Conservation (phyloP, 257 asterid genomes). For the Solanum tacnaense region DNA sequence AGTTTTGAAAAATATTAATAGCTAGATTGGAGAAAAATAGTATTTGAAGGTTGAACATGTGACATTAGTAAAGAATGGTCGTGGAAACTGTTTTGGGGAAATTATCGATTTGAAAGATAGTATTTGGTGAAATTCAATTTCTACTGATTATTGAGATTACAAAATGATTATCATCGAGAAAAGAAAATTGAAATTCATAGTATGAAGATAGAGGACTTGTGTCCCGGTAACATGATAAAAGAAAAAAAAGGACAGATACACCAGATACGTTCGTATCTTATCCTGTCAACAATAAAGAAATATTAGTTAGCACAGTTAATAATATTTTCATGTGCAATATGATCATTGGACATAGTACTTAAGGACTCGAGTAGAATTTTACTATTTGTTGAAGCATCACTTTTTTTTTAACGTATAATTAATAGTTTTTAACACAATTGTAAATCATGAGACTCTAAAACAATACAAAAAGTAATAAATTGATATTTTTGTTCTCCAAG, state of each 20-base stretch:
- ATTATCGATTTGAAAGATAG: neutral
- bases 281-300: neutral
- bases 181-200: neutral
- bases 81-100: too few relatives aligned
- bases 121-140: too few relatives aligned
- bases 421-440: too few relatives aligned
- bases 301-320: neutral
- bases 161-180: neutral
- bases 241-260: neutral
- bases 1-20: too few relatives aligned
- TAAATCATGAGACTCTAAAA: neutral
- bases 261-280: neutral
- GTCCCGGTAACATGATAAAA: neutral
- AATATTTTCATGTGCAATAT: neutral
- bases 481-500: neutral
- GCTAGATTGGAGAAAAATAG: too few relatives aligned
- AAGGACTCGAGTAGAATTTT: neutral
- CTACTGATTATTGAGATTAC: neutral
- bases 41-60: too few relatives aligned
- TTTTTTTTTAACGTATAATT: too few relatives aligned
- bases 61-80: too few relatives aligned
- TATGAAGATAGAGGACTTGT: neutral
- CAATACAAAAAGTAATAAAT: neutral
- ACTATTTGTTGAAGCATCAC: neutral
- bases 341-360: neutral